phyloP scores from a whole-genome alignment of 164 flowering plant species.

The Cinnamomum chago region DNA sequence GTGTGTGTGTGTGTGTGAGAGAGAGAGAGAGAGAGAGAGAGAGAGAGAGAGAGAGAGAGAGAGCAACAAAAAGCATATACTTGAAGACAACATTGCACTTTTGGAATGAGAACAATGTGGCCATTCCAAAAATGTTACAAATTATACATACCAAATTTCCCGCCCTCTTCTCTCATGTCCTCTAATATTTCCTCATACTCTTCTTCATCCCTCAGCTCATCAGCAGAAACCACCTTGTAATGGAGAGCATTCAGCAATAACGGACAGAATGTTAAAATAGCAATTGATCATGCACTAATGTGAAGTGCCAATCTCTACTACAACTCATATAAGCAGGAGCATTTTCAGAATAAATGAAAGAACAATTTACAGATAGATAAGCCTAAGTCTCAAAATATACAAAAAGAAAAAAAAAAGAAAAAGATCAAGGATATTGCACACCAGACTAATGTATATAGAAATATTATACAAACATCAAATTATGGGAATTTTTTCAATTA shows the following conservation, averaged over 20 bases:
- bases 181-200: conserved; percentile 76
- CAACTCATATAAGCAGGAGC: no score
- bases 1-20: no score
- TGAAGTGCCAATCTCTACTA: no score
- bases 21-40: not conserved
- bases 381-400: no score
- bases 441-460: no score
- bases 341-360: no score
- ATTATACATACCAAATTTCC: conserved; percentile 59
- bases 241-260: not conserved
- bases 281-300: no score
- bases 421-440: no score
- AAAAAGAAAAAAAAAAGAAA: no score
- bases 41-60: not conserved
- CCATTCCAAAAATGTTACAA: not conserved
- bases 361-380: no score
- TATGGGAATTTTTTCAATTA: no score
- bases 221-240: conserved; percentile 50
- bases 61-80: not conserved
- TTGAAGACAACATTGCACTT: not conserved
- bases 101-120: not conserved
- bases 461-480: no score
- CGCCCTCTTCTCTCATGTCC: conserved; percentile 82
- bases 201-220: conserved; percentile 58
- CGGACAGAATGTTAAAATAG: not conserved